A percentile compares a stretch with the other conserved stretches of the same genome.
phyloP scores from a whole-genome alignment of 768 basidiomycete genomes.

The Lentinula lateritia region DNA sequence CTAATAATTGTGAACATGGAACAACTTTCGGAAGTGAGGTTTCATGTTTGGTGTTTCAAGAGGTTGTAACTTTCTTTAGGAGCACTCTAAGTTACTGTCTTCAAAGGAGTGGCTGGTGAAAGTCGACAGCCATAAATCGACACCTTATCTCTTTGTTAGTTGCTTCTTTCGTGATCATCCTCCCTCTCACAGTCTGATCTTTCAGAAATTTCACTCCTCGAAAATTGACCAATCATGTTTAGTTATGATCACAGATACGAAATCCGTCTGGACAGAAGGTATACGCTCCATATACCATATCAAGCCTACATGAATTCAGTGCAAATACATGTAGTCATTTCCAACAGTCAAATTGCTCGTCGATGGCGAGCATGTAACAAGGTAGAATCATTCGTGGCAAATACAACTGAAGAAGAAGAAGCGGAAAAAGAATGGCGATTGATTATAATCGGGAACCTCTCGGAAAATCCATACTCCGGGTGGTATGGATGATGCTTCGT shows the following conservation, averaged over 20 bases:
- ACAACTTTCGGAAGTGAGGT: constrained; percentile 31
- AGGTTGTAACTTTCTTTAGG: constrained; percentile 28
- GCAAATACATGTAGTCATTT: constrained; percentile 36
- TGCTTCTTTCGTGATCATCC: not conserved
- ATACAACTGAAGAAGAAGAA: constrained; percentile 21
- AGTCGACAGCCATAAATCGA: constrained; percentile 50
- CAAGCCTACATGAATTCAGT: constrained; percentile 2
- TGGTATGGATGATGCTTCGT: constrained; percentile 43
- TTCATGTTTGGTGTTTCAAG: too few species aligned
- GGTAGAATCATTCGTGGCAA: constrained; percentile 16
- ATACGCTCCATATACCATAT: constrained; percentile 9
- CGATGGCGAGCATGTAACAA: constrained; percentile 65
- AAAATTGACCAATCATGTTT: constrained; percentile 51
- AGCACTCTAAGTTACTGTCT: constrained; percentile 49
- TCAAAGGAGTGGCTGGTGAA: constrained; percentile 74
- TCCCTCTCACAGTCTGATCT: not conserved
- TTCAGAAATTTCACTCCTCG: constrained; percentile 61
- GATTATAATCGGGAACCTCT: constrained; percentile 46
- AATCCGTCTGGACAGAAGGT: constrained; percentile 75
- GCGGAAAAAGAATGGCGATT: constrained; percentile 64
- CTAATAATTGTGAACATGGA: constrained; percentile 29
- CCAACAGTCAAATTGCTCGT: constrained; percentile 54
- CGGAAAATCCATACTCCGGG: constrained; percentile 60
- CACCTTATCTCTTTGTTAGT: constrained; percentile 71
- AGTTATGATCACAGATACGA: constrained; percentile 70